Percentiles rank a stretch among this genome's conserved stretches.
These are phyloP conservation scores for Termitomyces sp. DNA, from an alignment of 768 basidiomycete genomes.

Conservation along the genomic window DNA sequence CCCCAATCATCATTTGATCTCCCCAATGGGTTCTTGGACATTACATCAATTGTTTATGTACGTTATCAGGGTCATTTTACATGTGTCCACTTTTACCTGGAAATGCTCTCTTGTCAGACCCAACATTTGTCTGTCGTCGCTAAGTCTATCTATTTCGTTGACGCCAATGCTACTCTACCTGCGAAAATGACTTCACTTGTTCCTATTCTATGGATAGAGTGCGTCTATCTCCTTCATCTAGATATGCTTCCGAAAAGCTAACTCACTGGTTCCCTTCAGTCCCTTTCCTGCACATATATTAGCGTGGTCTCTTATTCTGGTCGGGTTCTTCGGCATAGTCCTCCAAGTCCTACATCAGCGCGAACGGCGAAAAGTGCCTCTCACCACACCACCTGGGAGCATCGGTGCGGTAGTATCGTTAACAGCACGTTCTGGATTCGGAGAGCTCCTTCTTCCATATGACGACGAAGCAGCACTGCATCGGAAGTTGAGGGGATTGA, in stretches of 20 bases:
- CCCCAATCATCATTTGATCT: slow-evolving; percentile 43
- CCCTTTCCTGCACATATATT: slow-evolving; percentile 51
- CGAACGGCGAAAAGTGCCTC: slow-evolving; percentile 44
- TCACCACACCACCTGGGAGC: slow-evolving; percentile 56
- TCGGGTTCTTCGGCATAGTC: slow-evolving; percentile 45
- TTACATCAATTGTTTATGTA: slow-evolving; percentile 52
- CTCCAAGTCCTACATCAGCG: slow-evolving; percentile 47
- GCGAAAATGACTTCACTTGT: slow-evolving; percentile 38
- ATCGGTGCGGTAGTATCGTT: slow-evolving; percentile 56
- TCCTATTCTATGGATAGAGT: slow-evolving; percentile 61
- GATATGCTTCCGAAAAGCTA: neutral
- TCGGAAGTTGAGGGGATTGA: slow-evolving; percentile 46
- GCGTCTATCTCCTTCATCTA: slow-evolving; percentile 20
- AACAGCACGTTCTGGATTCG: slow-evolving; percentile 60
- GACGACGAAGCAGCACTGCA: slow-evolving; percentile 45
- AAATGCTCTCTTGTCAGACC: slow-evolving; percentile 29
- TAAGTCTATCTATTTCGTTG: slow-evolving; percentile 56
- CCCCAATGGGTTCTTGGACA: slow-evolving; percentile 48
- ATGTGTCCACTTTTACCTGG: neutral
- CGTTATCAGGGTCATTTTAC: slow-evolving; percentile 19
- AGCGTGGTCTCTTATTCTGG: slow-evolving; percentile 41
- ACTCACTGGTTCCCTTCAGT: slow-evolving; percentile 29
- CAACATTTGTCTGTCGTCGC: slow-evolving; percentile 58
- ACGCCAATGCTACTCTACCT: slow-evolving; percentile 31
- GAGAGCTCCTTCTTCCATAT: slow-evolving; percentile 57